These are phyloP conservation scores for Aquilaria agallochum DNA, from an alignment of 441 rosid species.

Conservation along the genomic window DNA sequence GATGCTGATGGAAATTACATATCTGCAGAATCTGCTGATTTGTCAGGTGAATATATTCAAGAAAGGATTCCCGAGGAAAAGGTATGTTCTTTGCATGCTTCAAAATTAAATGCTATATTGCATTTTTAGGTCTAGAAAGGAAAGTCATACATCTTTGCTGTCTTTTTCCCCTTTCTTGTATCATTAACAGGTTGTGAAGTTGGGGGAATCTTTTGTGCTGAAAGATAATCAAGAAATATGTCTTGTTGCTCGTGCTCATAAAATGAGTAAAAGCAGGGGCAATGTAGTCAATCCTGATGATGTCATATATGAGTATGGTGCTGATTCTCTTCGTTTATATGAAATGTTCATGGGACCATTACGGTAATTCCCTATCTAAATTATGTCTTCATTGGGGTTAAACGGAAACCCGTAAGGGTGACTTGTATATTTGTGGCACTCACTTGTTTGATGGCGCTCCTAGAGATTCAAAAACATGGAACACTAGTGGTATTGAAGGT, in stretches of 20 bases:
- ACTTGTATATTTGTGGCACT: conserved; percentile 7
- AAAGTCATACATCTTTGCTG: conserved; percentile 1
- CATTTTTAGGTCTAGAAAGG: background rate
- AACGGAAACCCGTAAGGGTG: background rate
- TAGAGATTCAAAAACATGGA: conserved; percentile 98
- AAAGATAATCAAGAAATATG: conserved; percentile 60
- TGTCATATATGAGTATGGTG: conserved; percentile 81
- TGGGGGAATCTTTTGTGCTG: conserved; percentile 75
- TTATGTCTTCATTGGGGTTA: background rate
- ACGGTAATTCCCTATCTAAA: conserved; percentile 39
- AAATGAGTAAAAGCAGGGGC: conserved; percentile 99
- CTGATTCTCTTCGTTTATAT: conserved; percentile 91
- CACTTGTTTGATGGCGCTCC: conserved; percentile 21
- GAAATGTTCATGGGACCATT: conserved; percentile 99
- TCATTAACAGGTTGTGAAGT: conserved; percentile 56
- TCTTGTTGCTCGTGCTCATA: conserved; percentile 72
- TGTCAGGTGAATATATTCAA: conserved; percentile 42
- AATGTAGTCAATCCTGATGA: conserved; percentile 98
- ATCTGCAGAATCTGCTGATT: conserved; percentile 57
- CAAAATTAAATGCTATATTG: conserved; percentile 4
- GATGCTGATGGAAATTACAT: conserved; percentile 64
- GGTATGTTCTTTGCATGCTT: conserved; percentile 39
- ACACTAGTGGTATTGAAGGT: conserved; percentile 94
- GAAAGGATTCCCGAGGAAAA: conserved; percentile 64
- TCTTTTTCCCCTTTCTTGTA: conserved; percentile 8